These are phyloP conservation scores for Aspergillus sp. DNA, from an alignment of 2,329 filamentous ascomycete genomes.

Conservation along the genomic window DNA sequence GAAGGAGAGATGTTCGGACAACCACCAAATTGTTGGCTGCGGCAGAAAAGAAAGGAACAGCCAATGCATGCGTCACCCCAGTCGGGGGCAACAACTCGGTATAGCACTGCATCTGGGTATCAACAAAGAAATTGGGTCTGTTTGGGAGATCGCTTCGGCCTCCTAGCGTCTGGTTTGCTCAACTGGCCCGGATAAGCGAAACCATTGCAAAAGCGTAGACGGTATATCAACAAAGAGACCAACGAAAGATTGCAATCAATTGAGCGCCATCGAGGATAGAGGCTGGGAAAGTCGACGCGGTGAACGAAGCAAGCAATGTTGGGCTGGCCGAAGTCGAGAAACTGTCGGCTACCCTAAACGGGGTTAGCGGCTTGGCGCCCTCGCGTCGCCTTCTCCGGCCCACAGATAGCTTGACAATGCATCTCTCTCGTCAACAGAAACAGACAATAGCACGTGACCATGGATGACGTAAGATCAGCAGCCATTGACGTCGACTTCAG, in stretches of 20 bases:
- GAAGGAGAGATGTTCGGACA: slow-evolving; percentile 83
- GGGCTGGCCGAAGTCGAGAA: no score
- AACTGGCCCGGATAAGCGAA: slow-evolving; percentile 5
- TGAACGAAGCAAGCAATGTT: no score
- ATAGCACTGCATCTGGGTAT: slow-evolving; percentile 77
- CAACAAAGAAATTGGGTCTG: slow-evolving; percentile 1
- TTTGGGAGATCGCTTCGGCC: not conserved
- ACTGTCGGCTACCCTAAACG: no score
- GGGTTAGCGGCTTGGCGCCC: no score
- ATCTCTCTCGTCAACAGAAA: no score
- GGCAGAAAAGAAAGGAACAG: slow-evolving; percentile 65
- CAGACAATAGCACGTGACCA: no score
- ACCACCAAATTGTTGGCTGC: slow-evolving; percentile 77
- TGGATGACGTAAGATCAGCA: no score
- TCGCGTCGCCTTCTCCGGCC: no score
- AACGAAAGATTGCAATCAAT: not conserved
- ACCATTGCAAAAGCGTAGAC: slow-evolving; percentile 4
- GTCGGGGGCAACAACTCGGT: slow-evolving; percentile 90
- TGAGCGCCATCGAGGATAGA: not conserved
- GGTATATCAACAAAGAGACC: not conserved
- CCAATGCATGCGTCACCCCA: slow-evolving; percentile 81
- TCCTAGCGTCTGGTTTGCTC: slow-evolving; percentile 1
- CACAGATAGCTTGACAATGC: no score
- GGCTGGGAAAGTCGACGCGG: no score
- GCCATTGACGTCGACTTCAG: no score